Percentiles rank a stretch among this genome's conserved stretches.
These are phyloP conservation scores for Curvularia spicifera DNA, from an alignment of 2,329 filamentous ascomycete genomes.

Conservation along the genomic window DNA sequence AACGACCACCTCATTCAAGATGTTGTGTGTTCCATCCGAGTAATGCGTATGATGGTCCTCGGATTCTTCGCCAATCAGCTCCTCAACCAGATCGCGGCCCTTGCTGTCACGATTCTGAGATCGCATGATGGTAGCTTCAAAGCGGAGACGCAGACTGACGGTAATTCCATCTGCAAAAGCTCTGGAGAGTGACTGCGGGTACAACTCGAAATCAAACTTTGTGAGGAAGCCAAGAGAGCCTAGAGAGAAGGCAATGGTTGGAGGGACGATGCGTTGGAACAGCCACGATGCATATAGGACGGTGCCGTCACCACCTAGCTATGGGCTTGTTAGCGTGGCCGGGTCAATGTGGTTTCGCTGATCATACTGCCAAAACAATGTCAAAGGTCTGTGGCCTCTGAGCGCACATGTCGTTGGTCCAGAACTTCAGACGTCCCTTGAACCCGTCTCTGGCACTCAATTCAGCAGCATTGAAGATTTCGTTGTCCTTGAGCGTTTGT, in stretches of 20 bases:
- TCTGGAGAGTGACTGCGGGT: conserved; percentile 69
- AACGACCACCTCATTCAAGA: conserved; percentile 95
- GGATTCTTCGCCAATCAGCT: conserved; percentile 83
- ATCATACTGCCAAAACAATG: conserved; percentile 77
- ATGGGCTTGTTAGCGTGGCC: conserved; percentile 11
- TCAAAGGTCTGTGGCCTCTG: conserved; percentile 86
- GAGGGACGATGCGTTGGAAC: conserved; percentile 93
- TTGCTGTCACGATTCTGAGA: conserved; percentile 60
- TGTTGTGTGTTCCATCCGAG: conserved; percentile 84
- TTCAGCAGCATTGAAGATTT: conserved; percentile 74
- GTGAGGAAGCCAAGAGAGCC: conserved; percentile 94
- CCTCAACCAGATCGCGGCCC: conserved; percentile 70
- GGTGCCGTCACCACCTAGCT: conserved; percentile 91
- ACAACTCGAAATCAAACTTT: conserved; percentile 89
- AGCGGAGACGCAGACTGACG: conserved; percentile 83
- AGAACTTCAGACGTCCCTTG: conserved; percentile 73
- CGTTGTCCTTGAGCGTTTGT: conserved; percentile 72
- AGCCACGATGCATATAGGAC: conserved; percentile 96
- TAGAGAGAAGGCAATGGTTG: conserved; percentile 87
- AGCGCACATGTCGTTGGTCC: conserved; percentile 80
- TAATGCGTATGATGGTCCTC: conserved; percentile 85
- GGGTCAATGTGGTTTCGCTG: neutral
- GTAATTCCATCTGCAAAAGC: conserved; percentile 85
- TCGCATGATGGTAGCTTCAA: conserved; percentile 94
- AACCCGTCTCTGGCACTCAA: conserved; percentile 59